Base-by-base conservation (phyloP, 768 basidiomycete genomes). In the Zangia roseola region DNA sequence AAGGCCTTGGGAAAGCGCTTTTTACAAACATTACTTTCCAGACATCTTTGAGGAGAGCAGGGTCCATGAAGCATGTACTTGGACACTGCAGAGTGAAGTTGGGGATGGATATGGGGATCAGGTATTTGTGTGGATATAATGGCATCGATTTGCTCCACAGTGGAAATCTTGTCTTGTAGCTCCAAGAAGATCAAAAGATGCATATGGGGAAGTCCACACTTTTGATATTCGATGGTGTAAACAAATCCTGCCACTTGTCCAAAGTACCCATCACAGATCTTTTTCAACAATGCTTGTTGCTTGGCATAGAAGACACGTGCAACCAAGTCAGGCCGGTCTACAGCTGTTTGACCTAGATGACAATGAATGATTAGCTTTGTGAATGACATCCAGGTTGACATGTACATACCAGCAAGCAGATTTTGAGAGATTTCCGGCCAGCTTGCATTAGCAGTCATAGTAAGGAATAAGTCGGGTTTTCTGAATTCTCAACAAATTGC, bases 211-310 rank as follows among this genome's bases (percentile, higher is more conserved):
- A 83, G 71, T 0, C 78, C 77, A 0, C 74, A 59, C 50, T 82
- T 83, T 56, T 83, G 81, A 55, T 81, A 83, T 51, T 84, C 77
- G 43, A 81, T 79, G 10, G 71, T 74, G 47, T 79, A 78, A 0
- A 82, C 72, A 47, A 69, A 61, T 5, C 74, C 80, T 28, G 70
- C 71, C 6, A 63, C 49, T 1, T 49, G 9, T 0, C 80, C 80
- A 64, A 79, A 71, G 36, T 75, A 61, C 8, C 70, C 70, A 35
- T 70, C 21, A 12, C 63, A 60, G 8, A 82, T 69, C 20, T 67
- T 62, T 2, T 71, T 47, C 0, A 77, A 19, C 2, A 77, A 41
- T 0, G 62, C 69, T 10, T 70, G 51, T 33, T 68, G 69, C 58
- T 81, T 79, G 39, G 62, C 33, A 13, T 72, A 35, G 52, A 84